Conservation (phyloP, 768 basidiomycete species). For the Rhodocollybia butyracea region DNA sequence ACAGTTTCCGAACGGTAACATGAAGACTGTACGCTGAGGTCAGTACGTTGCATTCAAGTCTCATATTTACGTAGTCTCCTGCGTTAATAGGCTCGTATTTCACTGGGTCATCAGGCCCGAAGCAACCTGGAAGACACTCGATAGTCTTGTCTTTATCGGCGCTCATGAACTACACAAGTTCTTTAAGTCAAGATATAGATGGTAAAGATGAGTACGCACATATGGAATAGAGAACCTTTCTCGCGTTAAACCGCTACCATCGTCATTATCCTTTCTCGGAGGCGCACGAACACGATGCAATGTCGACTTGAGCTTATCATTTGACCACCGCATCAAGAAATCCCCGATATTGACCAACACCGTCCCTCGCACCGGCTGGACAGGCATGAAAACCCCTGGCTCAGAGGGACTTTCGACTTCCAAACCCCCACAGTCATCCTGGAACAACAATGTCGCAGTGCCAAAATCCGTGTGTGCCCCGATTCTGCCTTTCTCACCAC, state of each 20-base stretch:
- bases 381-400: constrained; percentile 28
- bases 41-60: constrained; percentile 10
- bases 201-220: constrained; percentile 17
- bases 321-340: constrained; percentile 31
- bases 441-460: constrained; percentile 41
- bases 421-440: constrained; percentile 42
- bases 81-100: constrained; percentile 31
- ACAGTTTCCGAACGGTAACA: too few species aligned
- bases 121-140: constrained; percentile 36
- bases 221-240: constrained; percentile 45
- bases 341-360: constrained; percentile 33
- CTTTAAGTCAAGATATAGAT: neutral
- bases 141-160: constrained; percentile 25
- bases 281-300: constrained; percentile 33
- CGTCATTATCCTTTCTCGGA: constrained; percentile 11
- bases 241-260: constrained; percentile 22
- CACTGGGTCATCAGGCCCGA: constrained; percentile 29
- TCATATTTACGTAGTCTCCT: constrained; percentile 21
- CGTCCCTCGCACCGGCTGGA: constrained; percentile 25
- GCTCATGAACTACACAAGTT: constrained; percentile 21
- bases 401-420: constrained; percentile 38
- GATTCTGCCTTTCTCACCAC: constrained; percentile 29
- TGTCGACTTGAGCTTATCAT: constrained; percentile 27
- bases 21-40: too few species aligned
- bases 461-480: constrained; percentile 40